Conservation (phyloP, 345 rosid genomes). For the Corchorus olitorius region DNA sequence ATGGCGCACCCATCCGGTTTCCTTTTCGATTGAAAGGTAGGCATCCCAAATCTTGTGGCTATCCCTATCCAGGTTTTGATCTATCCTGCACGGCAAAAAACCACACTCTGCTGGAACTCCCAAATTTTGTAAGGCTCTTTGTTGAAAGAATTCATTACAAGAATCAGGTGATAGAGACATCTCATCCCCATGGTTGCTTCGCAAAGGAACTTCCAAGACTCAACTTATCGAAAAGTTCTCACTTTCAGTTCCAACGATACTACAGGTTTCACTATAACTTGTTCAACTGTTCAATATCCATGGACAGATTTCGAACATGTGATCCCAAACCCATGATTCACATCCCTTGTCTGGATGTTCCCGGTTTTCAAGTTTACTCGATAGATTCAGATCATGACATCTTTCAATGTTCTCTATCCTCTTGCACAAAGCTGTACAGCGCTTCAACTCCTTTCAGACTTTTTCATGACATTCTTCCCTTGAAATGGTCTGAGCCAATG, state of each 20-base stretch:
- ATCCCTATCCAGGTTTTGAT: conserved; percentile 31
- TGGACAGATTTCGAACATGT: neutral
- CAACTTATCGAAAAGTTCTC: conserved; percentile 13
- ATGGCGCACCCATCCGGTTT: conserved; percentile 25
- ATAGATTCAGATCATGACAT: neutral
- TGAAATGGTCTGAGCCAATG: neutral
- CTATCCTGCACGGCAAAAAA: conserved; percentile 20
- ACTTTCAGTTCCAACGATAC: neutral
- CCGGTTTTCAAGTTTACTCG: neutral
- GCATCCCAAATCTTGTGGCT: conserved; percentile 26
- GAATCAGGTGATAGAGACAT: neutral
- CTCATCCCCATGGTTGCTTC: conserved; percentile 26
- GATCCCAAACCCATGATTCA: too few relatives aligned
- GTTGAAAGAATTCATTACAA: conserved; percentile 24
- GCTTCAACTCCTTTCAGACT: neutral
- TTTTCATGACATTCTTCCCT: neutral
- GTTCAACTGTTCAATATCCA: conserved; percentile 11
- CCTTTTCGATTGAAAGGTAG: conserved; percentile 27
- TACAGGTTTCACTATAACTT: neutral
- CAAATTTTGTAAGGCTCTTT: conserved; percentile 19
- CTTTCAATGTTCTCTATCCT: neutral
- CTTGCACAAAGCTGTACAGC: neutral
- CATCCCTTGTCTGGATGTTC: neutral
- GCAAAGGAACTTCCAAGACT: conserved; percentile 7
- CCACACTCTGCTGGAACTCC: conserved; percentile 24